phyloP scores from a whole-genome alignment of 306 rosid species.

The Hylodesmum podocarpum region DNA sequence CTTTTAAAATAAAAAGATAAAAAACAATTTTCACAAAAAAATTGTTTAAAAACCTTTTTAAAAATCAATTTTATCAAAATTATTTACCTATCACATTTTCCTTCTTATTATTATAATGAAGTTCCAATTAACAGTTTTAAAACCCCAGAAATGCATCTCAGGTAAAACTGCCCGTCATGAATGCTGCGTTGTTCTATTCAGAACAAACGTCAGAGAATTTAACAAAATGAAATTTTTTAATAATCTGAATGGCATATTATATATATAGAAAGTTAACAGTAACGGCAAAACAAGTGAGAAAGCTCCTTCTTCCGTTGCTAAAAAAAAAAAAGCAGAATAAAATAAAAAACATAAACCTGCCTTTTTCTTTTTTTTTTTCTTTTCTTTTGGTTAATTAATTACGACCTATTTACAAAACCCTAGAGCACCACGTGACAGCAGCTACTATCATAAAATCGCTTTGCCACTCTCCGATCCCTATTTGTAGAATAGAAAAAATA shows the following conservation, averaged over 20 bases:
- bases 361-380: background rate
- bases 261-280: background rate
- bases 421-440: background rate
- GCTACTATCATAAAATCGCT: background rate
- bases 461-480: background rate
- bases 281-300: background rate
- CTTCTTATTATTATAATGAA: too few species aligned
- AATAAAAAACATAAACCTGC: background rate
- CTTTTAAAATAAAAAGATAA: too few species aligned
- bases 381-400: background rate
- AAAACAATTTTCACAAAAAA: too few species aligned
- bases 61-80: too few species aligned
- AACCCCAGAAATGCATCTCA: too few species aligned
- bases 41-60: too few species aligned
- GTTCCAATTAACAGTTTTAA: too few species aligned
- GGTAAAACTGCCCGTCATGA: too few species aligned
- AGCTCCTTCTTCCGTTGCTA: background rate
- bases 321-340: background rate
- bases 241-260: background rate
- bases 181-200: too few species aligned
- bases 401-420: slow-evolving; percentile 31
- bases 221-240: background rate
- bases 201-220: background rate
- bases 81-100: too few species aligned
- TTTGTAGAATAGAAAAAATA: background rate